Evolutionary conservation across 495 filamentous ascomycete species (phyloP), one percentile per base, ranked within the genome.

Genomic region (Chaetomium cochliodes): DNA sequence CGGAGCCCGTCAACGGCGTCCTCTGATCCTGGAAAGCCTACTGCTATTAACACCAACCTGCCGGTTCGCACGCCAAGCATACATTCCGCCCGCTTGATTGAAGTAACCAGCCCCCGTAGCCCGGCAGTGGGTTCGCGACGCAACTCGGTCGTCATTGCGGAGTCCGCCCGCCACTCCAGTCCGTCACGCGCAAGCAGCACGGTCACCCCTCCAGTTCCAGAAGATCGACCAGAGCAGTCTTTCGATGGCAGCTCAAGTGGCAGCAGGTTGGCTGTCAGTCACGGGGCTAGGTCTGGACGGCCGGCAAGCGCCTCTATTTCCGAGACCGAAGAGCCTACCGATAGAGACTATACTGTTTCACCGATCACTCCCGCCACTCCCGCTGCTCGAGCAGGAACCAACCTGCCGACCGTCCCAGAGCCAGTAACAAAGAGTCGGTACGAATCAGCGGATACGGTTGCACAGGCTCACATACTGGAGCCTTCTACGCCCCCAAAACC

Each of bases 1-100:
- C 73, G 76, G 2, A 73, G 72, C 65, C 69, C 73, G 11, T 80
- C 80, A 8, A 76, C 79, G 13, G 60, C 79, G 9, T 69, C 68
- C 1, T 79, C 80, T 2, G 78, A 80, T 8, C 69, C 70, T 51
- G 76, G 75, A 9, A 78, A 60, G 50, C 79, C 76, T 3, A 46
- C 73, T 22, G 66, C 76, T 41, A 74, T 81, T 65, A 75, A 64
- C 70, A 73, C 74, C 15, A 73, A 67, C 59, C 46, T 80, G 51
- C 78, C 75, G 15, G 69, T 69, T n/a, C 74, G 80, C 49, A 77
- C 83, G n/a, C 75, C 74, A 6, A 84, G 83, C 65, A 73, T 82
- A 9, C 80, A 80, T 57, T 85, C 83, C 15, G 74, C 82, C 26
- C 79, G 82, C 7, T 65, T 85, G 51, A 82, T 85, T 39, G 83